Evolutionary conservation across 169 alveolate genomes (phyloP), one percentile per base, ranked within the genome.

Genomic region (Theileria parva): DNA sequence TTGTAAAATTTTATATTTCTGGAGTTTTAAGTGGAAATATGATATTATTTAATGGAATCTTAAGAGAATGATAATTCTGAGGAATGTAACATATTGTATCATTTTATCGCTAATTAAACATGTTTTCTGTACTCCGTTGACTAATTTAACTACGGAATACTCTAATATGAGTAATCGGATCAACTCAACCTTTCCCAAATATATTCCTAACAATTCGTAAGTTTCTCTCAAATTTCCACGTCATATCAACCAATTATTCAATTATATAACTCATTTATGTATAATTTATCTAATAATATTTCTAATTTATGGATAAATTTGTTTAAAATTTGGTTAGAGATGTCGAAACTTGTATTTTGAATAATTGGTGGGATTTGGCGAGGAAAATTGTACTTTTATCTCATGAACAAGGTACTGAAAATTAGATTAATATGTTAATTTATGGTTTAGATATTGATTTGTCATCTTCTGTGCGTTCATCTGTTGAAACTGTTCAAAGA

Each of bases 351-450:
- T 83, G 89, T 65, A 83, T 83, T 50, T 39, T 55, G 39, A 83
- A 83, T 39, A 79, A 79, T 2, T 83, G 89, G 89, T 83, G 89
- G 89, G 89, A 83, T 51, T 28, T 83, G 51, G 89, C 89, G 4
- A 74, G 61, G 66, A 51, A 63, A 19, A 83, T 83, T 32, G 89
- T 83, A 17, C 25, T 71, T 34, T 53, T 70, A 12, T 83, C 89
- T 15, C 89, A 77, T 51, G 81, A 83, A 44, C 80, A 77, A 71
- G 86, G 89, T 83, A 39, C 44, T 74, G 2, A 1, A 66, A 32
- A 27, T 30, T 32, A 15, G 51, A 50, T 27, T 23, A 8, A 68
- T 28, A 7, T 6, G 21, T 17, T n/a, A 25, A 27, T 55, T n/a
- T 3, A 57, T 15, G 21, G 53, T 59, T 13, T 30, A 83, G 89